A percentile compares a stretch with the other conserved stretches of the same genome.
Conservation (phyloP, 345 rosid species). For the Linum trigynum region DNA sequence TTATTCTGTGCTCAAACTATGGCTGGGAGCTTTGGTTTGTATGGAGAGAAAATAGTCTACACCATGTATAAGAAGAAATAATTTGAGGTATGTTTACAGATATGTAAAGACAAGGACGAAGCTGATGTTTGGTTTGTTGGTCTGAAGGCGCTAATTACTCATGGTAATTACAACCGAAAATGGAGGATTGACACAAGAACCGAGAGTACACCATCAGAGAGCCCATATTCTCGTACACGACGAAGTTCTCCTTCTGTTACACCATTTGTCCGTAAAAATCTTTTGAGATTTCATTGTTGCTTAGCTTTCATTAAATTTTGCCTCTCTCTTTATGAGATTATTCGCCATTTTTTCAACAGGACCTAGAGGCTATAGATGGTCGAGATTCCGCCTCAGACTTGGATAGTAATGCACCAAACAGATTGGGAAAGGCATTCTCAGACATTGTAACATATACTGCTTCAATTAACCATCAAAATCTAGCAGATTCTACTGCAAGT, state of each 20-base stretch:
- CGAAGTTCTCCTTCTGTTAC: constrained; percentile 41
- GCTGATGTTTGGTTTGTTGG: constrained; percentile 93
- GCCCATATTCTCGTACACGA: constrained; percentile 34
- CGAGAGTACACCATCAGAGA: constrained; percentile 36
- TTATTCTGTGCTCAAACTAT: background rate
- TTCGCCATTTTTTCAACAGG: constrained; percentile 29
- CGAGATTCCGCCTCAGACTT: constrained; percentile 34
- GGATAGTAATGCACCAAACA: constrained; percentile 36
- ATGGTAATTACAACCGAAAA: constrained; percentile 29
- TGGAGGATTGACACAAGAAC: constrained; percentile 45
- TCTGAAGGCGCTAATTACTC: constrained; percentile 56
- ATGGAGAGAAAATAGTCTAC: background rate
- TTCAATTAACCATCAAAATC: constrained; percentile 26
- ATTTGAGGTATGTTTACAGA: constrained; percentile 33
- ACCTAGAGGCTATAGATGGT: constrained; percentile 27
- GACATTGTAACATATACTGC: constrained; percentile 62
- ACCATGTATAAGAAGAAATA: background rate
- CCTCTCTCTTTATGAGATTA: background rate
- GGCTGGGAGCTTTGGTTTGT: constrained; percentile 1
- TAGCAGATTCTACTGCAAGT: constrained; percentile 34
- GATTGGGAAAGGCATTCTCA: constrained; percentile 62
- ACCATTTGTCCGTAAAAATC: constrained; percentile 42
- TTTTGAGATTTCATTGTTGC: background rate
- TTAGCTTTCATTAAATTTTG: background rate
- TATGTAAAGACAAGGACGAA: constrained; percentile 95